phyloP scores from a whole-genome alignment of 1,284 basidiomycete species.

The Austropuccinia psidii region DNA sequence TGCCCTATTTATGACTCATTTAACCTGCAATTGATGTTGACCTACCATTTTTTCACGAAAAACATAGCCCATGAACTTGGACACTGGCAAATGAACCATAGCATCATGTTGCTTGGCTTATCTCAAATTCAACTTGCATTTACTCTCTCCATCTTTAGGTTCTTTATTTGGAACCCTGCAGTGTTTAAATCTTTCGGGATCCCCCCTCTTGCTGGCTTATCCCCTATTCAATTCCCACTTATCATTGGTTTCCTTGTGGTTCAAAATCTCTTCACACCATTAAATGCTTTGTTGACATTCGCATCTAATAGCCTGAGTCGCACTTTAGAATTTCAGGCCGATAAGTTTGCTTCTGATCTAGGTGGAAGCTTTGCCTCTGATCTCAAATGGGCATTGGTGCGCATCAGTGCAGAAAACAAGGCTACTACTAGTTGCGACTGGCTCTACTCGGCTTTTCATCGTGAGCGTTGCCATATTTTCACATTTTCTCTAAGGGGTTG shows the following conservation, averaged over 20 bases:
- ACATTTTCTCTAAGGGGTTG: no score
- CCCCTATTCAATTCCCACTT: slow-evolving; percentile 56
- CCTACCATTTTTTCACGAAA: not conserved
- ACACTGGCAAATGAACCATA: slow-evolving; percentile 83
- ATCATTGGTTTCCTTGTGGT: slow-evolving; percentile 82
- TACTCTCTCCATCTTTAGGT: slow-evolving; percentile 78
- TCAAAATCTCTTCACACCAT: slow-evolving; percentile 72
- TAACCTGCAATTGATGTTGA: slow-evolving; percentile 40
- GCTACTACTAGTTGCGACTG: slow-evolving; percentile 84
- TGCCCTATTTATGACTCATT: not conserved
- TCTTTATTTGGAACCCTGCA: slow-evolving; percentile 78
- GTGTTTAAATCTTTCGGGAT: slow-evolving; percentile 83
- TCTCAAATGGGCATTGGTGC: slow-evolving; percentile 67
- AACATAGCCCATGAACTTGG: slow-evolving; percentile 74
- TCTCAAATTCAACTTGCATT: slow-evolving; percentile 79
- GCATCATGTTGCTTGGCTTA: slow-evolving; percentile 74
- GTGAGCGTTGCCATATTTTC: not conserved
- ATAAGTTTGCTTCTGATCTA: slow-evolving; percentile 67
- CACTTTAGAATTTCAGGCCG: slow-evolving; percentile 81
- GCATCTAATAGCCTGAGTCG: slow-evolving; percentile 71
- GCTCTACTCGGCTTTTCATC: slow-evolving; percentile 53
- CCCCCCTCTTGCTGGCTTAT: slow-evolving; percentile 54
- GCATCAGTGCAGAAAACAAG: slow-evolving; percentile 79
- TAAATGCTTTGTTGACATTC: slow-evolving; percentile 69
- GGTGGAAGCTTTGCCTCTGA: slow-evolving; percentile 54